Percentiles rank a stretch among this genome's conserved stretches.
Evolutionary conservation across 148 eudicot species (phyloP).

Genomic region (Amaranthus palmeri): DNA sequence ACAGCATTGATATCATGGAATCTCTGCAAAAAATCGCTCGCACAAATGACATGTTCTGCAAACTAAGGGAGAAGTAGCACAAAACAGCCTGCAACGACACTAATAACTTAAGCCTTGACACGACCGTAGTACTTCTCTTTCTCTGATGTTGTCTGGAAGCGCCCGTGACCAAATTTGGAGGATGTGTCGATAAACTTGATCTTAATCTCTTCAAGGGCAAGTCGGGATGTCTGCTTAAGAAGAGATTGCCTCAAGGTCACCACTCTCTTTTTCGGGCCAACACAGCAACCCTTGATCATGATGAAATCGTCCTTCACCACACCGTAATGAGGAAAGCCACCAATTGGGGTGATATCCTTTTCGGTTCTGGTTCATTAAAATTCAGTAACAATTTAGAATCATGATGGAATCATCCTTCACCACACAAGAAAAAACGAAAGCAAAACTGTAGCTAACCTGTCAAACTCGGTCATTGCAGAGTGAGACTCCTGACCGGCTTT

Average conservation of each 20-base stretch:
- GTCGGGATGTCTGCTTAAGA: no score
- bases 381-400: not conserved
- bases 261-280: slow-evolving; percentile 74
- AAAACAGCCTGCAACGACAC: not conserved
- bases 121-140: slow-evolving; percentile 57
- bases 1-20: not conserved
- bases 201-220: slow-evolving; percentile 31
- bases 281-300: slow-evolving; percentile 72
- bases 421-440: not conserved
- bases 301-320: slow-evolving; percentile 72
- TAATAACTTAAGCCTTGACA: slow-evolving; percentile 27
- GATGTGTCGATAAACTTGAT: slow-evolving; percentile 75
- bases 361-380: slow-evolving; percentile 43
- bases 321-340: slow-evolving; percentile 85
- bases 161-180: slow-evolving; percentile 78
- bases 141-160: slow-evolving; percentile 67
- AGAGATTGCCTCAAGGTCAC: slow-evolving; percentile 37
- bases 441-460: slow-evolving; percentile 43
- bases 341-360: slow-evolving; percentile 77
- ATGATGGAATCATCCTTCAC: no score
- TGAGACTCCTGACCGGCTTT: slow-evolving; percentile 61
- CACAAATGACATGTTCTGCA: not conserved
- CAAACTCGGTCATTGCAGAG: slow-evolving; percentile 58
- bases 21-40: not conserved
- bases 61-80: not conserved